Evolutionary conservation across 768 basidiomycete genomes (phyloP), one percentile per base, ranked within the genome.

Genomic region (Trametes cubensis): DNA sequence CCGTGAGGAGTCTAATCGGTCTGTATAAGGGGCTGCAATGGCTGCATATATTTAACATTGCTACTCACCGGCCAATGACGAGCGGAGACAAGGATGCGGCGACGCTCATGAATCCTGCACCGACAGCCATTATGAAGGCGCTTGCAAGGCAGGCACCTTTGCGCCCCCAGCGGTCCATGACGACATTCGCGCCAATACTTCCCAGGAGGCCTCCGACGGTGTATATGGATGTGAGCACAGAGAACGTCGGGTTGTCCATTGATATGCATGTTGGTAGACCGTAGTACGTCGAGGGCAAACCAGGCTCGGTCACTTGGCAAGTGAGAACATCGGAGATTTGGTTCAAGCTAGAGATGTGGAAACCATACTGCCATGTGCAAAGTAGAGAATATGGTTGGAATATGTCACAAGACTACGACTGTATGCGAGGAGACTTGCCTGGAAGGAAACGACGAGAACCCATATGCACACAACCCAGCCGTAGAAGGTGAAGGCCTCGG

Each of bases 321-420:
- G 89, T 92, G 13, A 59, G 58, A 39, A 62, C 55, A 17, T 46
- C 63, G 5, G 53, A 52, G 28, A 95, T 87, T 72, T 95, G 94
- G 73, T 98, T 98, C 61, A 98, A 83, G 17, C 88, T 88, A 1
- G 94, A 91, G 44, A 94, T 92, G 73, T 96, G 93, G 74, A 90
- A 97, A n/a, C 94, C 95, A 76, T 92, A 93, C 84, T 92, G 56
- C 46, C 15, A 40, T 39, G 11, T 14, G 17, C 13, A 17, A 18
- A 40, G 40, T 3, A 14, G 38, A 10, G 14, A 6, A 26, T 15
- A 20, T 7, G 23, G 15, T 45, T 38, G 23, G 23, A 55, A 45
- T 21, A 38, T 20, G 8, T 21, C 6, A 10, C 20, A 23, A 5
- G 42, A 42, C 10, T 20, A 39, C 39, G 52, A 18, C 26, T 40